Base-by-base conservation (phyloP, 2,329 filamentous ascomycete species). In the Cercospora nicotianae region DNA sequence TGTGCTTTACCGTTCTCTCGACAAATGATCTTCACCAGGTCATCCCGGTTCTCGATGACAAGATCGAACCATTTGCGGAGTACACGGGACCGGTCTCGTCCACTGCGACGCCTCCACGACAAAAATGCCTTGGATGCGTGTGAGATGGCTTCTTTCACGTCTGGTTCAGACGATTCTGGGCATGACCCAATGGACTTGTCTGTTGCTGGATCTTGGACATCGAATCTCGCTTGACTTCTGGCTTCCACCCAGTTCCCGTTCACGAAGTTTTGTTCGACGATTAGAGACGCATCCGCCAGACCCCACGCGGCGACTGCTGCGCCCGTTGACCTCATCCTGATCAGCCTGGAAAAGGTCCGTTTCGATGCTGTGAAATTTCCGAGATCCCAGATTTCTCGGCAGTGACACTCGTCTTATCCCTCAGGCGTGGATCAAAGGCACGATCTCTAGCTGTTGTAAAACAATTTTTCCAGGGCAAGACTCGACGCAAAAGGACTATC, bases 1-100 rank as follows among this genome's bases (percentile, higher is more conserved):
- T 75, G 57, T 16, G 76, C 72, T 64, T 78, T 78, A 39, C 77
- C 77, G 55, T 78, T 77, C 63, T 79, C 77, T 18, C 75, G 66
- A 6, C 70, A 74, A 16, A 78, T 62, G 30, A 79, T 76, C 20
- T 71, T 42, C 5, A 72, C 77, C 4, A 79, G 55, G 60, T 79
- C 77, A 13, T 76, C 75, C 1, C 48, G 57, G 51, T 79, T 76
- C 36, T 73, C 74, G 31, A 69, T 66, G 59, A 69, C 68, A 4
- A 78, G 68, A 57, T 78, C 73, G 61, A 60, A 69, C 75, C 76
- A 77, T 63, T 73, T 76, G 10, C 74, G 66, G 26, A 79, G 66
- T 36, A 76, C 66, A 8, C 68, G 64, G n/a, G 71, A 72, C n/a
- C 77, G 67, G 31, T 53, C 48, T 16, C 48, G 48, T 53, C 48